Conservation (phyloP, 1,139 yeast genomes). For the Candida tunisiensis region DNA sequence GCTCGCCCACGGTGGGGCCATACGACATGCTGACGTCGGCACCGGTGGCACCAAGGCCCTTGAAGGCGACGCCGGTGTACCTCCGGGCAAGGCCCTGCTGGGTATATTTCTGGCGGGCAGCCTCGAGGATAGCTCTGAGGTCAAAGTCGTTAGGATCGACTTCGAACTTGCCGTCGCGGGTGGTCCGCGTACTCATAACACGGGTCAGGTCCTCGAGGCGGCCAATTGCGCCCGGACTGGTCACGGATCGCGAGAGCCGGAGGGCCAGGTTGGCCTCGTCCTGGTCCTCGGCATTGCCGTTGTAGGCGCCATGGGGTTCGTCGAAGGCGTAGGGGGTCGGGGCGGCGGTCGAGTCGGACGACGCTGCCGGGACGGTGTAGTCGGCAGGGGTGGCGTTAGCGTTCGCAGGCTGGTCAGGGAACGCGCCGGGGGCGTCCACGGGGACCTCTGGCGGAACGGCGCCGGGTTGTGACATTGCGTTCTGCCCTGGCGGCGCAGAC, state of each 20-base stretch:
- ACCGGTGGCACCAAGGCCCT: constrained; percentile 30
- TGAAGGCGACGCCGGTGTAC: constrained; percentile 32
- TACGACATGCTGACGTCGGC: constrained; percentile 34
- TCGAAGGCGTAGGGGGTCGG: too few relatives aligned
- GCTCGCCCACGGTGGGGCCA: constrained; percentile 31
- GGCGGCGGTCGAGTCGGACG: too few relatives aligned
- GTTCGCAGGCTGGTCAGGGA: too few relatives aligned
- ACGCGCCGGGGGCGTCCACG: too few relatives aligned
- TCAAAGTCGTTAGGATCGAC: constrained; percentile 26
- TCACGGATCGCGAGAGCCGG: constrained; percentile 9
- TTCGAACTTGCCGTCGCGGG: constrained; percentile 19
- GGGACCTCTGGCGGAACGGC: too few relatives aligned
- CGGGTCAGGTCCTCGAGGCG: constrained; percentile 25
- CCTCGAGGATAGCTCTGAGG: constrained; percentile 21
- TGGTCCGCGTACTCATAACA: constrained; percentile 25
- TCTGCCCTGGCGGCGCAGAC: too few relatives aligned
- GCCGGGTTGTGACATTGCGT: too few relatives aligned
- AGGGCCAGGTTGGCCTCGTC: constrained; percentile 7
- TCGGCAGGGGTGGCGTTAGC: too few relatives aligned
- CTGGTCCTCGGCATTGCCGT: too few relatives aligned
- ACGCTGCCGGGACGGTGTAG: too few relatives aligned
- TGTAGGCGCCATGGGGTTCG: too few relatives aligned
- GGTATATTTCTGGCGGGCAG: constrained; percentile 12
- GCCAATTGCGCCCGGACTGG: constrained; percentile 16
- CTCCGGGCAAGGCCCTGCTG: constrained; percentile 31